Conservation (phyloP, 345 rosid genomes). For the Corymbia maculata region DNA sequence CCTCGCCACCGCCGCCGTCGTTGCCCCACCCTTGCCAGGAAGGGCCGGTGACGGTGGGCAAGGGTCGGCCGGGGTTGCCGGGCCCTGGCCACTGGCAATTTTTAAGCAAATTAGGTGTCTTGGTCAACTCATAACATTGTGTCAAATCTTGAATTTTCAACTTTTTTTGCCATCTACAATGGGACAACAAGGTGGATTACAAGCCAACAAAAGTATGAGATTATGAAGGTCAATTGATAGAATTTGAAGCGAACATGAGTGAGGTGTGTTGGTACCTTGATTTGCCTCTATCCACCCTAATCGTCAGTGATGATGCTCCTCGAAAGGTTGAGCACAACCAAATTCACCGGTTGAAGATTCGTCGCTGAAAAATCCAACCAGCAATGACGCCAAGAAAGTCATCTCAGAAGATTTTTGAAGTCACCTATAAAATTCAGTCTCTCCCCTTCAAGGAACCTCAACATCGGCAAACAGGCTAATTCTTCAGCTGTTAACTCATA, state of each 20-base stretch:
- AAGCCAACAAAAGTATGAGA: neutral
- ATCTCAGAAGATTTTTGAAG: too few species aligned
- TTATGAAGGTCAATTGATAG: neutral
- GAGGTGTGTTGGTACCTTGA: neutral
- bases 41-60: too few species aligned
- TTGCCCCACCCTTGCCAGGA: too few species aligned
- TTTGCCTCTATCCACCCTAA: neutral
- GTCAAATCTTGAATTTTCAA: too few species aligned
- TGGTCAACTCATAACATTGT: neutral
- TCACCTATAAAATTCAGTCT: rapidly evolving
- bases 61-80: too few species aligned
- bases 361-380: rapidly evolving
- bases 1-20: too few species aligned
- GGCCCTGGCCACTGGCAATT: too few species aligned
- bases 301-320: neutral
- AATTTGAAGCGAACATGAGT: neutral
- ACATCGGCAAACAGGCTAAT: neutral
- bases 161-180: neutral
- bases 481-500: neutral
- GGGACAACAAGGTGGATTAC: neutral
- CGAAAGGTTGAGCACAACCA: too few species aligned
- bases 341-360: rapidly evolving
- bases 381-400: neutral
- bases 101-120: neutral
- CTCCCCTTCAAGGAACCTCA: neutral